Conservation (phyloP, 805 yeast species). For the Ogataea pilisensis region DNA sequence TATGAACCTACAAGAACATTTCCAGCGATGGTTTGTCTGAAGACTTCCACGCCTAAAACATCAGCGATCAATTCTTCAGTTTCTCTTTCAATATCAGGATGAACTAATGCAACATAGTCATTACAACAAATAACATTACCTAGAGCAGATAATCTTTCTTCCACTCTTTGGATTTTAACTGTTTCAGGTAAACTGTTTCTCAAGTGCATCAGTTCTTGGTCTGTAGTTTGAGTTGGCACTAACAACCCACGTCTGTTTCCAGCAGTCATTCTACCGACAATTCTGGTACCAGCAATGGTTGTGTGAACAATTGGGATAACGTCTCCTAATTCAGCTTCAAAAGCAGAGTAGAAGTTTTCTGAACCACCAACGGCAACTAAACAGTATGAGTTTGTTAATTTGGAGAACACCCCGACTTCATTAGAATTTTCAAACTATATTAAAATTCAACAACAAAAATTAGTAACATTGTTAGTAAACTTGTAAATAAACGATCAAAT, state of each 20-base stretch:
- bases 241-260: slow-evolving; percentile 96
- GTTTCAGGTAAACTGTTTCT: slow-evolving; percentile 94
- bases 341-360: slow-evolving; percentile 77
- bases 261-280: slow-evolving; percentile 96
- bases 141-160: slow-evolving; percentile 92
- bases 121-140: slow-evolving; percentile 98
- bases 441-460: background rate
- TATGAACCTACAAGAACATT: slow-evolving; percentile 96
- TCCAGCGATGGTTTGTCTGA: slow-evolving; percentile 98
- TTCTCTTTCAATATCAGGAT: slow-evolving; percentile 98
- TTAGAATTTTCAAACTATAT: slow-evolving; percentile 70
- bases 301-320: slow-evolving; percentile 95
- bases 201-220: slow-evolving; percentile 95
- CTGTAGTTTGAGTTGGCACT: slow-evolving; percentile 97
- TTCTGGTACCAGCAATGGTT: slow-evolving; percentile 97
- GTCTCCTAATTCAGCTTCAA: slow-evolving; percentile 96
- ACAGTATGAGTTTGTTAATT: slow-evolving; percentile 93
- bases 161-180: slow-evolving; percentile 95
- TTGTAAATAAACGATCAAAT: no score
- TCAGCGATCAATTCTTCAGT: slow-evolving; percentile 98
- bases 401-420: slow-evolving; percentile 92
- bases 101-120: slow-evolving; percentile 98
- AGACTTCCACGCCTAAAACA: slow-evolving; percentile 96
- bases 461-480: slow-evolving; percentile 8
- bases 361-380: slow-evolving; percentile 97